Base-by-base conservation (phyloP, 192 early-diverging fungal species). In the Lobosporangium transversale region DNA sequence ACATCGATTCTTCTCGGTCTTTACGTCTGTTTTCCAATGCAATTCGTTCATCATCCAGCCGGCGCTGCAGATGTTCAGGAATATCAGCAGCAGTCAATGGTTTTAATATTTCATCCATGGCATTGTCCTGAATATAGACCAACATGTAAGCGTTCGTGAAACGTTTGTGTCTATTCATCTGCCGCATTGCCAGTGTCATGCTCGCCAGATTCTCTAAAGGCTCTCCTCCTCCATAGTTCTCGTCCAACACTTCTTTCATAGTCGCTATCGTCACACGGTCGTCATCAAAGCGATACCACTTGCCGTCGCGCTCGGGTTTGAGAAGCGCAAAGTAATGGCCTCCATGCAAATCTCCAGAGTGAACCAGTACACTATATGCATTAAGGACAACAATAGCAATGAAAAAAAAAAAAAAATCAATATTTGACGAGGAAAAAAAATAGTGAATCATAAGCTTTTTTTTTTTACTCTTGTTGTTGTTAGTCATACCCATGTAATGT, bases 101-200 rank as follows among this genome's bases (percentile, higher is more conserved):
- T 14, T 83, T 80, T 53, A 98, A 79, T 26, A 98, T 86, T 23
- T 87, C 63, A 26, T 91, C 91, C 57, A 90, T 78, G 68, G 91
- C 84, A 14, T 81, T 66, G 76, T 95, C 89, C 50, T 96, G 92
- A 43, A 99, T 89, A 61, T 99, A 99, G 27, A 97, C 96, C 78
- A 99, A 83, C 97, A 99, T 98, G 85, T 99, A 99, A 9, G 98
- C 98, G 65, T 98, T 99, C 7, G 94, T 95, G 71, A 93, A 97
- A 29, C 94, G 90, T 71, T 94, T 96, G 53, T 76, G 73, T 21
- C 73, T 63, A 50, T 66, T 66, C 58, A 82, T 48, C 24, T 70
- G 68, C 31, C 88, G 83, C 60, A 81, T 79, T 10, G 84, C 85
- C 6, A 81, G 70, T 14, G 65, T 75, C 57, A 71, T 66, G 18